Conservation (phyloP, 345 rosid species). For the Psidium guajava region DNA sequence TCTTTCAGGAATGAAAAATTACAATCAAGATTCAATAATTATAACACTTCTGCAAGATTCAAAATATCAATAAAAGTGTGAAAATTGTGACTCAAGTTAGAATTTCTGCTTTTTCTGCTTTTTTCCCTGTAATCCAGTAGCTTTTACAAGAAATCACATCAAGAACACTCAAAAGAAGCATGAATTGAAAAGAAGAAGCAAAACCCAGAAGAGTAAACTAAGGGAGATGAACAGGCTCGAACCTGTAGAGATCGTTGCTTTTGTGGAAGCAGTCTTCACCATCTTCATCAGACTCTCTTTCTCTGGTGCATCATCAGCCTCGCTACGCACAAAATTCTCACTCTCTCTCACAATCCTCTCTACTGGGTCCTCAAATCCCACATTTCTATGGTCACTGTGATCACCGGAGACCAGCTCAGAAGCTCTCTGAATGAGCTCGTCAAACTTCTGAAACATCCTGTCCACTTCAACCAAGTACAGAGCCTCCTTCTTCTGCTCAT, state of each 20-base stretch:
- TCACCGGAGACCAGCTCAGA: conserved; percentile 38
- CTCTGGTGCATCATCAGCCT: conserved; percentile 11
- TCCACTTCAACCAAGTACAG: conserved; percentile 35
- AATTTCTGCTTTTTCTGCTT: neutral
- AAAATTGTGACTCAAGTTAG: neutral
- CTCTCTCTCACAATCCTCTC: conserved; percentile 15
- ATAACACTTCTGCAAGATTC: neutral
- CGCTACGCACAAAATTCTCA: conserved; percentile 7
- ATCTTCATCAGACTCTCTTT: conserved; percentile 11
- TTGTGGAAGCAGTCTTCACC: conserved; percentile 29
- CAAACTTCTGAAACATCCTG: conserved; percentile 29
- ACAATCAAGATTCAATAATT: neutral
- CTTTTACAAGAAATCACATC: neutral
- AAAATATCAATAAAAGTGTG: neutral
- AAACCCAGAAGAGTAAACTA: neutral
- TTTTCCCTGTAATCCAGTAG: neutral
- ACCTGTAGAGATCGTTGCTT: neutral
- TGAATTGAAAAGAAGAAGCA: neutral
- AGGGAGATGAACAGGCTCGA: neutral
- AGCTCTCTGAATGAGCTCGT: conserved; percentile 41
- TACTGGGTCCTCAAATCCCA: conserved; percentile 5
- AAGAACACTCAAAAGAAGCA: neutral
- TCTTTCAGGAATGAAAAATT: neutral
- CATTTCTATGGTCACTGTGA: conserved; percentile 5
- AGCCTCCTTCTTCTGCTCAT: conserved; percentile 47